Base-by-base conservation (phyloP, 306 rosid species). In the Pyrus communis region DNA sequence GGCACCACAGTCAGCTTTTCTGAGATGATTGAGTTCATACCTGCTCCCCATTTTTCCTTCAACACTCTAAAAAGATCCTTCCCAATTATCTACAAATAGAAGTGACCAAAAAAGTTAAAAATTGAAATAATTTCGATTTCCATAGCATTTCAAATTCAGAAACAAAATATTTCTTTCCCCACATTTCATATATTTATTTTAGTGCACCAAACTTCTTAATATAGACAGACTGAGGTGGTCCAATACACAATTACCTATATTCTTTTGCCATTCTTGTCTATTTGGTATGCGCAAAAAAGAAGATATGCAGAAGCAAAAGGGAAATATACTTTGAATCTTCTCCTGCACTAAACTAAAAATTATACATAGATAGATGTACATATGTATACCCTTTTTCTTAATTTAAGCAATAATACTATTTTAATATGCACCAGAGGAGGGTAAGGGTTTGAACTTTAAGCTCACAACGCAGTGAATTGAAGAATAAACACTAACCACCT, bases 11-110 rank as follows among this genome's bases (percentile, higher is more conserved):
- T 74, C 61, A 89, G 30, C 82, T 91, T 93, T 42, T 89, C 90
- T 7, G 87, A 80, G 15, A 88, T 28, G 17, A 88, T 52, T 6
- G 87, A 57, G 65, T 73, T 60, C 19, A 88, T 69, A 67, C 80
- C 81, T 67, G 77, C 66, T 66, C 92, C 96, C 90, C 79, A 6
- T 28, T 83, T 91, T 71, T 87, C 88, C 79, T 80, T 89, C 19
- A 91, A 74, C 78, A 83, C 62, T 77, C 79, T 79, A 54, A 93
- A 93, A 64, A 93, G 64, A 59, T 93, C 97, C 75, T 87, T 93
- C 7, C 73, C 91, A 45, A 93, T 35, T 25, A 91, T 84, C 97
- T 93, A 13, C 22, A 70, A 22, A 17, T 3, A 40, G 13, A 57
- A 62, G 12, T 1, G 28, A 0, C 60, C 28, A 58, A 51, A 23